Evolutionary conservation across 805 yeast species (phyloP), one percentile per base, ranked within the genome.

Genomic region (Ogataea chonburiensis): DNA sequence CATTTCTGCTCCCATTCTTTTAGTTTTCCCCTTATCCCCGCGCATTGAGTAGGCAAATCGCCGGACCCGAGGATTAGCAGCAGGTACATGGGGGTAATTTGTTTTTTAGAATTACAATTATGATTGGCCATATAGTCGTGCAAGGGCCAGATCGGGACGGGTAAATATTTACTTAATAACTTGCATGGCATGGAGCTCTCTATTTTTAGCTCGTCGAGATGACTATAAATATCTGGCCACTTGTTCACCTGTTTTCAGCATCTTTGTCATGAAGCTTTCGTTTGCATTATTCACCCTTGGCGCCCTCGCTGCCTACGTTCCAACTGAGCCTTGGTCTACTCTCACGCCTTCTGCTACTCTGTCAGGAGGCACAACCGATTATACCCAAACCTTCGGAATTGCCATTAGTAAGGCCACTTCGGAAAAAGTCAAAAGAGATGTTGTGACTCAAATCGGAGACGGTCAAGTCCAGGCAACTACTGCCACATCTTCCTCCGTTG

Each of bases 261-360:
- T 9, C 20, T 15, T 14, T 21, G 18, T 6, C 28, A 35, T 35
- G 39, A 35, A 35, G 24, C 29, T 28, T 34, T 24, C 39, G 17
- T 22, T 30, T 19, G 34, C 39, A 12, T 18, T 35, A 73, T 47
- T 76, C 26, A 69, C 71, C 36, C 58, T 75, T n/a, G 42, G 68
- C 12, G 68, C 79, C 21, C 35, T 70, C 34, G 81, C 83, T 34
- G 86, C 86, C 40, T 73, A 73, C 49, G 75, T 77, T 48, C 84
- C 83, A 45, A 60, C 78, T 36, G 81, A 75, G 42, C 78, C 81
- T 51, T 82, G 84, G 84, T 61, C 82, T 37, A 79, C 87, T 37
- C 70, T 83, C 60, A 81, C 88, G 24, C 89, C 93, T 49, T 39
- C 60, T 26, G 74, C 73, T 31, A 53, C 71, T 30, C 69, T 70